These are phyloP conservation scores for Bruguiera gymnorhiza DNA, from an alignment of 345 rosid species.

Conservation along the genomic window DNA sequence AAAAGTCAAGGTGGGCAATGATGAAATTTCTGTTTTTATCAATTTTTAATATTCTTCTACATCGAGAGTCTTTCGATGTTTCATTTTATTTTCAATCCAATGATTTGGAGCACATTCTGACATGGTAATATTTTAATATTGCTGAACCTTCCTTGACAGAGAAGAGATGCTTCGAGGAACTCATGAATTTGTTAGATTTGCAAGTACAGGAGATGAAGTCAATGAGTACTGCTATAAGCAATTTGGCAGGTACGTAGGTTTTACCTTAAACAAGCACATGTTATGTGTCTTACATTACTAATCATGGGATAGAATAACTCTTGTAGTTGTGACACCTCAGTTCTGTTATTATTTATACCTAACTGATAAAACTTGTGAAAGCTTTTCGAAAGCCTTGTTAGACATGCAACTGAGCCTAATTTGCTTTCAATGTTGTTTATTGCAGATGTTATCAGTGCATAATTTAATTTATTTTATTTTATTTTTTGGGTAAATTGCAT, in stretches of 20 bases:
- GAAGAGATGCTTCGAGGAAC: constrained; percentile 55
- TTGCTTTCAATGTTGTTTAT: too few species aligned
- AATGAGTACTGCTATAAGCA: constrained; percentile 56
- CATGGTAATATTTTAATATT: constrained; percentile 1
- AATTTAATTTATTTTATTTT: too few species aligned
- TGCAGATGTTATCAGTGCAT: too few species aligned
- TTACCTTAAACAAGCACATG: constrained; percentile 11
- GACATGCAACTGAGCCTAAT: too few species aligned
- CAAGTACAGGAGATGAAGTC: constrained; percentile 91
- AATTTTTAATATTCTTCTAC: background rate
- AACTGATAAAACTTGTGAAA: too few species aligned
- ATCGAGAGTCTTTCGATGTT: background rate
- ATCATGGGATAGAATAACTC: too few species aligned
- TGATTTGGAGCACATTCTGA: constrained; percentile 7
- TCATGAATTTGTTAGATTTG: constrained; percentile 54
- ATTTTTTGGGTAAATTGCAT: too few species aligned
- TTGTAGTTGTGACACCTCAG: too few species aligned
- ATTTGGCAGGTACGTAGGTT: constrained; percentile 56
- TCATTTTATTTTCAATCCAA: constrained; percentile 4
- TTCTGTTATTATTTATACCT: too few species aligned
- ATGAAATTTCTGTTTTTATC: background rate
- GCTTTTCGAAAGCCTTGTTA: too few species aligned
- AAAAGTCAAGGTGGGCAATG: constrained; percentile 55
- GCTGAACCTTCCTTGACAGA: constrained; percentile 43
- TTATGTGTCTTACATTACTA: too few species aligned